Conservation (phyloP, 202 grass and related monocot species). For the Setaria viridis region DNA sequence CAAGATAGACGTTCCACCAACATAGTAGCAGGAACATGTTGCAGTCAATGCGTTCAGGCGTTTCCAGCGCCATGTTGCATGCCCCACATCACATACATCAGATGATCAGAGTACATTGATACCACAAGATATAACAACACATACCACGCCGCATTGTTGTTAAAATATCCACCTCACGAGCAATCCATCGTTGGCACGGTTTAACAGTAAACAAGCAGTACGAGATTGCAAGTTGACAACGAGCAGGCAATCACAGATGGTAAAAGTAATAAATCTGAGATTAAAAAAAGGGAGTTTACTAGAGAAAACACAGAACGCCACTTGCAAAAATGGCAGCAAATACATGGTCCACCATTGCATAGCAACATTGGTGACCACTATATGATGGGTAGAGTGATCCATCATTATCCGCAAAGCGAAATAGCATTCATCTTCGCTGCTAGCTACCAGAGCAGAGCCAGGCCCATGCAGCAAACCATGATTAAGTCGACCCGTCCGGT, state of each 20-base stretch:
- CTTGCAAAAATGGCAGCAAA: constrained; percentile 17
- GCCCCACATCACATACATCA: no score
- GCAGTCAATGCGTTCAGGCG: no score
- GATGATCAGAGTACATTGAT: no score
- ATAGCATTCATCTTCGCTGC: constrained; percentile 25
- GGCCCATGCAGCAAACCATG: constrained; percentile 12
- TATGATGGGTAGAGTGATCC: background rate
- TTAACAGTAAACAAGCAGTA: background rate
- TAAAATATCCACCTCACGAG: background rate
- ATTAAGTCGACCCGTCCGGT: background rate
- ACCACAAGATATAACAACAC: background rate
- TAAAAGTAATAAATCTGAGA: background rate
- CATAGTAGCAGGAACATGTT: no score
- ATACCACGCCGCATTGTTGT: background rate
- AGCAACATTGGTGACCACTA: background rate
- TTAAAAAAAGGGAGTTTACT: background rate
- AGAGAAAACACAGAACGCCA: background rate
- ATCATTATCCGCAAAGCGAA: constrained; percentile 7
- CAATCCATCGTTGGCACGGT: background rate
- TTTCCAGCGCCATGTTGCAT: no score
- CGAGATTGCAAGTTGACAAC: background rate
- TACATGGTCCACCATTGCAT: constrained; percentile 5
- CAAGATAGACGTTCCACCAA: no score
- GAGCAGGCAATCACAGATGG: background rate
- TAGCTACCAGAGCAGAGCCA: constrained; percentile 11